Evolutionary conservation across 2,329 filamentous ascomycete genomes (phyloP).

Genomic region (Penicillium digitatum): DNA sequence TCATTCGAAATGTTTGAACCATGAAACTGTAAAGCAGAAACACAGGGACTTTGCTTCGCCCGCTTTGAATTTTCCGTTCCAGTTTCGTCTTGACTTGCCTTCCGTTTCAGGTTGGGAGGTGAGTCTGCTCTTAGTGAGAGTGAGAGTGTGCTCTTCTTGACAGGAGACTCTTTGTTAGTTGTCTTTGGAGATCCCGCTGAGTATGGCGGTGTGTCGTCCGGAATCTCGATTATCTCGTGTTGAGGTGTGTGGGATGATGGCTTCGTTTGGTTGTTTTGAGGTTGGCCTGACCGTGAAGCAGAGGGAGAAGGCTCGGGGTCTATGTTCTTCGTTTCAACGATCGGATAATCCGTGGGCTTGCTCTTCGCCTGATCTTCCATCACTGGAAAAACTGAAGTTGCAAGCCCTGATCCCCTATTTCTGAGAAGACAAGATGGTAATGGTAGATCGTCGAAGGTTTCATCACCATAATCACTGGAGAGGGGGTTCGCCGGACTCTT

Average conservation of each 20-base stretch:
- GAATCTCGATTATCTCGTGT: constrained; percentile 6
- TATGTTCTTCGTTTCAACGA: no score
- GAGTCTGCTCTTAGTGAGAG: background rate
- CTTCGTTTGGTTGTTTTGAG: background rate
- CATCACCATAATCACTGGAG: constrained; percentile 35
- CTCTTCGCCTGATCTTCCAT: background rate
- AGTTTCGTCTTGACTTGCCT: background rate
- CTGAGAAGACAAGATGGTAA: constrained; percentile 31
- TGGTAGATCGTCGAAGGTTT: constrained; percentile 37
- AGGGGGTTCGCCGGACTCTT: constrained; percentile 3
- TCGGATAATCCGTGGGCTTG: background rate
- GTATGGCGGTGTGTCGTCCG: constrained; percentile 1
- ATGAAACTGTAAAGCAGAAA: background rate
- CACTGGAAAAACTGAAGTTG: background rate
- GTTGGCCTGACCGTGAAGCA: background rate
- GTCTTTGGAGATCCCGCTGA: background rate
- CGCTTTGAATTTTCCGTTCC: background rate
- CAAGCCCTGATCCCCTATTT: background rate
- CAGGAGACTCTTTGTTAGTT: background rate
- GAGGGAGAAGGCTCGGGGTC: background rate
- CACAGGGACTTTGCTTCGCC: background rate
- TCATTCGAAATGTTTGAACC: background rate
- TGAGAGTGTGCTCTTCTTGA: background rate
- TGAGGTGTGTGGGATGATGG: background rate
- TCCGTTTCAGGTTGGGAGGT: constrained; percentile 3